phyloP scores from a whole-genome alignment of 306 rosid species.

The Lotus japonicus region DNA sequence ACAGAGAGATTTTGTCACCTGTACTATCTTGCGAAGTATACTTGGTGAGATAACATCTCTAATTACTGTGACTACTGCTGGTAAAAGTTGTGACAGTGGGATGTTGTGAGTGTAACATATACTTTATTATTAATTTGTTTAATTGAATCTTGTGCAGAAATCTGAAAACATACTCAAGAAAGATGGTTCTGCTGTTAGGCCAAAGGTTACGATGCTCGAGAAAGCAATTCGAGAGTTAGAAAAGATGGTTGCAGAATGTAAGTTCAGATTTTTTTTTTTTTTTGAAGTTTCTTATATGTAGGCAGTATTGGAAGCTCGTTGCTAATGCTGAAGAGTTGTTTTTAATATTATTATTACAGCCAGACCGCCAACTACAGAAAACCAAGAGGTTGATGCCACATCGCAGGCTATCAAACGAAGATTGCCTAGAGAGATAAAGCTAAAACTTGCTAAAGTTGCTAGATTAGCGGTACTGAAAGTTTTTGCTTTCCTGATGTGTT shows the following conservation, averaged over 20 bases:
- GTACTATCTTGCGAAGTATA: not conserved
- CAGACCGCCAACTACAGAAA: conserved; percentile 84
- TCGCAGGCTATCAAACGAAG: conserved; percentile 86
- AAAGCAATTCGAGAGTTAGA: conserved; percentile 88
- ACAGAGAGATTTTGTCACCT: not conserved
- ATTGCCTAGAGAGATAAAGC: conserved; percentile 89
- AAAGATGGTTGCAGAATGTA: conserved; percentile 90
- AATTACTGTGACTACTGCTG: not conserved
- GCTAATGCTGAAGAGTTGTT: conserved; percentile 10
- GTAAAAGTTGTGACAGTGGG: not conserved
- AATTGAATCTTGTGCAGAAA: conserved; percentile 52
- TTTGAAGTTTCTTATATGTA: conserved; percentile 13
- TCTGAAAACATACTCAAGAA: conserved; percentile 44
- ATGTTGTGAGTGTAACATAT: not conserved
- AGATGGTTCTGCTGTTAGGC: conserved; percentile 69
- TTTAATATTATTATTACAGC: conserved; percentile 47
- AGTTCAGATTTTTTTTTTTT: conserved; percentile 27
- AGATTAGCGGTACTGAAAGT: conserved; percentile 70
- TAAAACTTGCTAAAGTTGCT: conserved; percentile 97
- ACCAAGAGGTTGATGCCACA: conserved; percentile 69
- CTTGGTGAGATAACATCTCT: not conserved
- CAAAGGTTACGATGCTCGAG: conserved; percentile 72
- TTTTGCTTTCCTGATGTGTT: conserved; percentile 16
- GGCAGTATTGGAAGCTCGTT: conserved; percentile 10
- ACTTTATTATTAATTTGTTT: conserved; percentile 1